Base-by-base conservation (phyloP, 768 basidiomycete genomes). In the Auricularia sp. region DNA sequence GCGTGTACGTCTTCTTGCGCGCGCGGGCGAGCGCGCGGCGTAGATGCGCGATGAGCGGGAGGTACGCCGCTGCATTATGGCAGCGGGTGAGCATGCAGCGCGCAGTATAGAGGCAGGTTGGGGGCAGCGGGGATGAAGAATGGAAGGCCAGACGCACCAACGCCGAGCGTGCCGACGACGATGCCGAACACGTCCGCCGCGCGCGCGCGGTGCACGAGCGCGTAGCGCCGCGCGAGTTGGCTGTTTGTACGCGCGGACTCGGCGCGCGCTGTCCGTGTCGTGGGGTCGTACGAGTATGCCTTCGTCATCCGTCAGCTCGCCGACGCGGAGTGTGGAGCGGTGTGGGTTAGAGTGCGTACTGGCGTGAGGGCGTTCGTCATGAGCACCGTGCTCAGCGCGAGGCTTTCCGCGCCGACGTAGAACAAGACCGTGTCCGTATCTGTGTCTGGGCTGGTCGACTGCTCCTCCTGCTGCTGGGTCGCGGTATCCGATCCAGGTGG, bases 181-280 rank as follows among this genome's bases (percentile, higher is more conserved):
- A 98, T 94, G 0, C 95, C 97, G 68, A 97, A 92, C 0, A 98
- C 91, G 69, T 98, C 94, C 0, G 94, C 89, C 68, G 94, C 90
- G 54, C 92, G 83, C 2, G 96, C 94, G 69, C 86, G 87, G 72
- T 96, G 94, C 3, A 98, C 83, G 1, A 83, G 78, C 2, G 87
- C 90, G 67, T 98, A 97, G 14, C 97, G 85, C 0, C 92, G 85
- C 89, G 95, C 95, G 14, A 98, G 83, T 3, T 97, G 77, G 62
- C 80, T 85, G 69, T 96, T 96, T 3, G 92, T 89, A 33, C 81
- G 79, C 0, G 74, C 74, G 0, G 90, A 92, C 67, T 92, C 86
- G 16, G 88, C 71, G 11, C 79, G 77, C 0, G 82, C 77, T 0
- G 70, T 71, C 16, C 75, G 71, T 0, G 80, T 78, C 3, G 70